Conservation (phyloP, 257 asterid genomes). For the Gentiana dahurica region DNA sequence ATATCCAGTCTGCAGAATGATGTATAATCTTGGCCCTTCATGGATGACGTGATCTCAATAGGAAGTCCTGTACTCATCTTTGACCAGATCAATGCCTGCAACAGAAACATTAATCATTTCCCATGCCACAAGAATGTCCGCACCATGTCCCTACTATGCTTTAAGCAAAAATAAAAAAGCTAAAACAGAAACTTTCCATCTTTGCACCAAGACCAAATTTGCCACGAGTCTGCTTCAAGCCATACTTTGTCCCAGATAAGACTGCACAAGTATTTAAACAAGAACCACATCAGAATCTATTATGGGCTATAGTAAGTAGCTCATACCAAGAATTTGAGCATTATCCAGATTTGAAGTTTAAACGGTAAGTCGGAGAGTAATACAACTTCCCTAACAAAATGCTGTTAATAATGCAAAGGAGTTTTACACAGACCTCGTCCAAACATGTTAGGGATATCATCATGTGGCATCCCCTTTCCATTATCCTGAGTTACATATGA, state of each 20-base stretch:
- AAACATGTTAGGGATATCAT: constrained; percentile 93
- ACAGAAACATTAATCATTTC: constrained; percentile 5
- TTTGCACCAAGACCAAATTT: constrained; percentile 94
- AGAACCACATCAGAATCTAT: not conserved
- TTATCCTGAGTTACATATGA: constrained; percentile 50
- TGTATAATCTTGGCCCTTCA: constrained; percentile 61
- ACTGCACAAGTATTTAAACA: constrained; percentile 35
- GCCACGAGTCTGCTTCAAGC: constrained; percentile 93
- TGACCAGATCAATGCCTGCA: constrained; percentile 83
- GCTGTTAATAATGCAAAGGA: too few relatives aligned
- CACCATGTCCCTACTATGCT: not conserved
- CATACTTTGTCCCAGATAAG: constrained; percentile 90
- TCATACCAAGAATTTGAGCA: too few relatives aligned
- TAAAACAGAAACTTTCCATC: constrained; percentile 51
- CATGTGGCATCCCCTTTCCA: constrained; percentile 95
- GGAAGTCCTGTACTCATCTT: constrained; percentile 96
- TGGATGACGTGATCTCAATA: constrained; percentile 78
- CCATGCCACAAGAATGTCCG: not conserved
- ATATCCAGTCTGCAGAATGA: constrained; percentile 88
- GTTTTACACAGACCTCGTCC: constrained; percentile 55
- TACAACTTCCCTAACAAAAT: too few relatives aligned
- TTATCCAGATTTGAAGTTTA: too few relatives aligned
- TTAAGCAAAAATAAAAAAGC: too few relatives aligned
- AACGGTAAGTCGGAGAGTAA: too few relatives aligned
- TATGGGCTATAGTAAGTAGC: too few relatives aligned